Evolutionary conservation across 2,329 filamentous ascomycete species (phyloP), one percentile per base, ranked within the genome.

Genomic region (Aspergillus nomiae): DNA sequence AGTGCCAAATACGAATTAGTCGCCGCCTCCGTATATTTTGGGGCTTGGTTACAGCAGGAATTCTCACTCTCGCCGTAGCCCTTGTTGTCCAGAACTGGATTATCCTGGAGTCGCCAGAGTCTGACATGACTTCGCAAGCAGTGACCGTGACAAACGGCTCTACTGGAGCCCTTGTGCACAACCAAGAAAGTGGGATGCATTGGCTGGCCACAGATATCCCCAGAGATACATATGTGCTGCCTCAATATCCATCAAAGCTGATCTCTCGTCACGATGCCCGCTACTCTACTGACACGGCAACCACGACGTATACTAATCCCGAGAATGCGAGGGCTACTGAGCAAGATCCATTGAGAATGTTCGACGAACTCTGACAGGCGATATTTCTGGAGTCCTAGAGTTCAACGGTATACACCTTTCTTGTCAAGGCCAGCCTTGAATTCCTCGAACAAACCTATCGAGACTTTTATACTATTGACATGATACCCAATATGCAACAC

Each of bases 1-100:
- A 82, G 59, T 81, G 76, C 74, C 78, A 80, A 70, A 73, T 69
- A 36, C 73, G 74, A 26, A 71, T 78, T 8, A 76, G 71, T 48
- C 73, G 77, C 57, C 69, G 79, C 50, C 66, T 81, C 46, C 76
- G 77, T 24, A 74, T 81, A 26, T 71, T 79, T 62, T 80, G 76
- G 78, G 70, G 68, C 0, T 65, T 73, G 28, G 62, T 77, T 24
- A 65, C 63, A 14, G 67, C 68, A 8, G 67, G 68, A 7, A 56
- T 75, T 21, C 48, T 77, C 32, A 61, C 77, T 36, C 36, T 77
- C 9, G 53, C 77, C 16, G 56, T 77, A 34, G 74, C 72, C 5
- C 55, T 75, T n/a, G 63, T 71, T 14, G 45, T 73, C 34, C 74
- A 72, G 45, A 72, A 70, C 50, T 73, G 69, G 70, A 66, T 70